Conservation (phyloP, 768 basidiomycete genomes). For the Termitomyces sp. region DNA sequence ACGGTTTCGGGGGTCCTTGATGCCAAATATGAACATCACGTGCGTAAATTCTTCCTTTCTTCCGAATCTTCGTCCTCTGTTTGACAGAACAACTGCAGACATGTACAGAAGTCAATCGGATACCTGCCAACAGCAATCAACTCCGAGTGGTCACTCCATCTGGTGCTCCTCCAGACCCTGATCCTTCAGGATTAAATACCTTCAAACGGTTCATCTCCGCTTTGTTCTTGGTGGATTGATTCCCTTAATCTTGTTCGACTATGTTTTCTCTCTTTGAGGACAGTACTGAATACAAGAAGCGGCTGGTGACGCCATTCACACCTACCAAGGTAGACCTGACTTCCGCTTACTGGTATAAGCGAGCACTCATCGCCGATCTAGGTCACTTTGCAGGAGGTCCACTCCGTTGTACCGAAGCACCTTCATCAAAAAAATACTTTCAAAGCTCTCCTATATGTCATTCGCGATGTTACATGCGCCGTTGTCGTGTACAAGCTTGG, state of each 20-base stretch:
- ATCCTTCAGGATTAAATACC: slow-evolving; percentile 7
- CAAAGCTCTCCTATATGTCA: slow-evolving; percentile 41
- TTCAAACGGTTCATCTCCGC: slow-evolving; percentile 4
- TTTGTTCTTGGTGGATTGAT: slow-evolving; percentile 8
- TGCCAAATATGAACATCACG: too few species aligned
- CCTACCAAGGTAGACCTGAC: slow-evolving; percentile 29
- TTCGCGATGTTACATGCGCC: slow-evolving; percentile 43
- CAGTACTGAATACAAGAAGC: slow-evolving; percentile 37
- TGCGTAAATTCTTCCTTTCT: too few species aligned
- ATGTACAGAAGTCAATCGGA: too few species aligned
- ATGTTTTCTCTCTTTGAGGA: slow-evolving; percentile 32
- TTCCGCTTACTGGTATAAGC: too few species aligned
- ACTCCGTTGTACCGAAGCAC: slow-evolving; percentile 46
- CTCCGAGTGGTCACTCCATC: neutral
- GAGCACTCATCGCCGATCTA: slow-evolving; percentile 11
- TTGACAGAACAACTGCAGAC: too few species aligned
- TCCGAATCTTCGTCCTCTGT: too few species aligned
- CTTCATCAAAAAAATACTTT: slow-evolving; percentile 47
- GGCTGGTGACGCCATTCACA: slow-evolving; percentile 37
- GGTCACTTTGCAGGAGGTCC: slow-evolving; percentile 46
- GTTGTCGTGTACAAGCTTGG: slow-evolving; percentile 42
- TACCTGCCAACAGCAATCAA: neutral
- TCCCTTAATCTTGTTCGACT: neutral
- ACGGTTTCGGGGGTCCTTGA: too few species aligned
- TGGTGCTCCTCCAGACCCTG: neutral